These are phyloP conservation scores for Cardamine occulta DNA, from an alignment of 345 rosid genomes.

Conservation along the genomic window DNA sequence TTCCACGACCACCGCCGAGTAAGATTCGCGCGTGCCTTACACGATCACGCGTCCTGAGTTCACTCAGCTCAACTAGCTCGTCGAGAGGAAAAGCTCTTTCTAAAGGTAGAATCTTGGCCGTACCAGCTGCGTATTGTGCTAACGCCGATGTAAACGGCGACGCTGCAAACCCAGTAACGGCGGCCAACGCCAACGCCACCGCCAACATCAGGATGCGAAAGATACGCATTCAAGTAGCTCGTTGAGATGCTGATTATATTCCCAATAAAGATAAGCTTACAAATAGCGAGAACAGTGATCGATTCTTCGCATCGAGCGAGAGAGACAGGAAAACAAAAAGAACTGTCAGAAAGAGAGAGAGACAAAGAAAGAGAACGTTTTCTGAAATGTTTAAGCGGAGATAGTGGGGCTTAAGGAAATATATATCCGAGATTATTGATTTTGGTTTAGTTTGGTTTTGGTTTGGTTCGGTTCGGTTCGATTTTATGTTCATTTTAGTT, in stretches of 20 bases:
- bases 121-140: constrained; percentile 39
- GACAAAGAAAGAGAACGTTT: constrained; percentile 31
- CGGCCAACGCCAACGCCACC: constrained; percentile 31
- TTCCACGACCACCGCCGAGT: constrained; percentile 63
- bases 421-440: constrained; percentile 15
- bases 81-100: constrained; percentile 71
- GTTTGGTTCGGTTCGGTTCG: not conserved
- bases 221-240: constrained; percentile 47
- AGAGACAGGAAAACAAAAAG: constrained; percentile 29
- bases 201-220: constrained; percentile 36
- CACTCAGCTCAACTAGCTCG: constrained; percentile 54
- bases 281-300: constrained; percentile 27
- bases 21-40: constrained; percentile 74
- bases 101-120: constrained; percentile 52
- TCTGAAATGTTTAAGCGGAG: constrained; percentile 32
- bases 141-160: constrained; percentile 26
- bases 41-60: constrained; percentile 70
- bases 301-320: constrained; percentile 48
- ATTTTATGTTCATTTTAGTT: not conserved
- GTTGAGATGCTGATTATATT: constrained; percentile 3
- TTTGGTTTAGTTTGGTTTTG: constrained; percentile 17
- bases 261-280: constrained; percentile 16
- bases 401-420: constrained; percentile 9
- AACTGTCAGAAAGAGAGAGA: constrained; percentile 32
- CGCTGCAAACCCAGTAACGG: constrained; percentile 19